Evolutionary conservation across 176 grass and related monocot genomes (phyloP).

Genomic region (Bromus sterilis): DNA sequence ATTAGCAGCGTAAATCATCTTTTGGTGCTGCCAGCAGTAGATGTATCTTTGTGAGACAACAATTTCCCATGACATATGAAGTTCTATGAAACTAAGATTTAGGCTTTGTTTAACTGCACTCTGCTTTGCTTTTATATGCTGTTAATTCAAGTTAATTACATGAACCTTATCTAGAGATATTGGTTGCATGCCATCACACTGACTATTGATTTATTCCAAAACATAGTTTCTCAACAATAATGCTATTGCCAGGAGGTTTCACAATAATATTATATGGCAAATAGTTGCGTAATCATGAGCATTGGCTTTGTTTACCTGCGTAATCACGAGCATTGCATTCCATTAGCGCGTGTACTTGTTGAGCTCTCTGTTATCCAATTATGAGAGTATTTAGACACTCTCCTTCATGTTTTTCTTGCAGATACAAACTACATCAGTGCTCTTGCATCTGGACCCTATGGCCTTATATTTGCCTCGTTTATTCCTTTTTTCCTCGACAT

Average conservation of each 20-base stretch:
- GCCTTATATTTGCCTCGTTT: conserved; percentile 91
- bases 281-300: background rate
- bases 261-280: background rate
- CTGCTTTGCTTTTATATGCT: background rate
- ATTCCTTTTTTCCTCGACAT: conserved; percentile 88
- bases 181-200: background rate
- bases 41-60: background rate
- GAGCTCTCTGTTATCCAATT: background rate
- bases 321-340: background rate
- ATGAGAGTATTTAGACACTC: background rate
- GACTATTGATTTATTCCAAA: conserved; percentile 2
- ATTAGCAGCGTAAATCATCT: background rate
- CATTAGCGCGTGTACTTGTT: background rate
- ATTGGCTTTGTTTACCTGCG: background rate
- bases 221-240: background rate
- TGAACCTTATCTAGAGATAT: conserved; percentile 5
- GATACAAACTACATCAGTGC: conserved; percentile 55
- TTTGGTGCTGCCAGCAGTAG: conserved; percentile 12
- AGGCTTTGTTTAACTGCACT: background rate
- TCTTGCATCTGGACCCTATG: conserved; percentile 87
- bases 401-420: conserved; percentile 27
- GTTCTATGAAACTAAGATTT: background rate
- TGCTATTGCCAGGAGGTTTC: conserved; percentile 3
- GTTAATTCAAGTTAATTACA: background rate
- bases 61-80: background rate